Evolutionary conservation across 2,329 filamentous ascomycete genomes (phyloP), one percentile per base, ranked within the genome.

Genomic region (Hirsutella minnesotensis): DNA sequence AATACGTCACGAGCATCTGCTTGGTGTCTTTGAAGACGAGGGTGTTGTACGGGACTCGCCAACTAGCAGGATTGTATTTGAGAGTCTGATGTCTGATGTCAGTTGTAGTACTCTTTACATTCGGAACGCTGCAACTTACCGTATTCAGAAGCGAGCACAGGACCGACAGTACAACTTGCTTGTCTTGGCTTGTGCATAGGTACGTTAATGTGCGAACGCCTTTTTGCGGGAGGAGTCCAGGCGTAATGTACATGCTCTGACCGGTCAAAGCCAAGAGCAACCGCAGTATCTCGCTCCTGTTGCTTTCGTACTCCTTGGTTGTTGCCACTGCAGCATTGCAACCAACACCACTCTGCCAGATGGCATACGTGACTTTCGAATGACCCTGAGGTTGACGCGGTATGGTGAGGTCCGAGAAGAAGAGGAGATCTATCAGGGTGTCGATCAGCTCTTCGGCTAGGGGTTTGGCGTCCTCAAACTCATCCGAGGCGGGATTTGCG

Each of bases 271-370:
- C 88, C 50, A 98, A 70, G 34, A 98, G 73, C 44, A 98, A 69
- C 19, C 90, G 79, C 53, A 96, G 64, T 24, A 95, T 83, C 64
- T 98, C 92, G 50, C 84, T 88, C 46, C 92, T 79, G 62, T 95
- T 95, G 65, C 75, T 94, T 66, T 98, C 92, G 45, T 86, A 83
- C 54, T 96, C 89, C 60, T 87, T 94, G 41, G 82, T 95, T 3
- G 88, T 90, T 9, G 82, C 82, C 52, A 94, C 80, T 5, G 88
- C 79, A 15, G 84, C 86, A 61, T 95, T 94, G 68, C 90, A 96
- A 13, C 92, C 92, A 24, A 98, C 90, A 39, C 92, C 92, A 57
- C 86, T 96, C 66, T 95, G 88, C 92, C 92, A 98, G 58, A 98
- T 96, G 42, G 87, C 83, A 63, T 92, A 95, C 8, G 83, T 84